phyloP scores from a whole-genome alignment of 257 asterid species.

The Verbena officinalis region DNA sequence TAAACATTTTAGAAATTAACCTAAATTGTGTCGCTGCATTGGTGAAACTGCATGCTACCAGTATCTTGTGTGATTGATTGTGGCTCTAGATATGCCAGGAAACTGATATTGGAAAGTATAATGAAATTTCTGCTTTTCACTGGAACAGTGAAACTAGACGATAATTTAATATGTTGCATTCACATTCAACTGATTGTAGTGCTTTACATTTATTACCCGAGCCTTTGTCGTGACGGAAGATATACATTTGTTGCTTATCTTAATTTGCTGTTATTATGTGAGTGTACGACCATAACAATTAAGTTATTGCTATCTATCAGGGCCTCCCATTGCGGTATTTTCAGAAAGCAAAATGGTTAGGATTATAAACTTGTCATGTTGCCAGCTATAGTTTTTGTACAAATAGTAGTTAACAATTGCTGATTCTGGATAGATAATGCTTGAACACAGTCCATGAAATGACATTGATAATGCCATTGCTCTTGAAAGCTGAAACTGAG shows the following conservation, averaged over 20 bases:
- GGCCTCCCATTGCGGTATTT: not conserved
- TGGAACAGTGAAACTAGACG: not conserved
- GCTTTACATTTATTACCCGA: not conserved
- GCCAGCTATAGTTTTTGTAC: not conserved
- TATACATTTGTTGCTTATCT: not conserved
- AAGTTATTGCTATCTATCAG: not conserved
- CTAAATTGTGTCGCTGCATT: not conserved
- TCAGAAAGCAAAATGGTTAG: not conserved
- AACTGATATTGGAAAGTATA: not conserved
- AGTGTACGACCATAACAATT: not conserved
- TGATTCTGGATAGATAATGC: constrained; percentile 14
- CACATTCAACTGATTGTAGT: not conserved
- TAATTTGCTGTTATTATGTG: not conserved
- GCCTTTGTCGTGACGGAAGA: too few species aligned
- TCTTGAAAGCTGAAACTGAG: constrained; percentile 5
- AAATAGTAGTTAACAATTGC: not conserved
- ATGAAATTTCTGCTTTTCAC: constrained; percentile 1
- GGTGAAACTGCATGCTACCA: constrained; percentile 19
- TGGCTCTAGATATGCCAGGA: not conserved
- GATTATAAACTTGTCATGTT: not conserved
- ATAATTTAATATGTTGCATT: not conserved
- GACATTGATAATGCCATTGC: not conserved
- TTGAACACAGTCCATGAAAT: not conserved
- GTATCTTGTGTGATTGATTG: constrained; percentile 19
- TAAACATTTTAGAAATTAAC: constrained; percentile 2